Base-by-base conservation (phyloP, 331 rosid genomes). In the Pyrus hybrid region DNA sequence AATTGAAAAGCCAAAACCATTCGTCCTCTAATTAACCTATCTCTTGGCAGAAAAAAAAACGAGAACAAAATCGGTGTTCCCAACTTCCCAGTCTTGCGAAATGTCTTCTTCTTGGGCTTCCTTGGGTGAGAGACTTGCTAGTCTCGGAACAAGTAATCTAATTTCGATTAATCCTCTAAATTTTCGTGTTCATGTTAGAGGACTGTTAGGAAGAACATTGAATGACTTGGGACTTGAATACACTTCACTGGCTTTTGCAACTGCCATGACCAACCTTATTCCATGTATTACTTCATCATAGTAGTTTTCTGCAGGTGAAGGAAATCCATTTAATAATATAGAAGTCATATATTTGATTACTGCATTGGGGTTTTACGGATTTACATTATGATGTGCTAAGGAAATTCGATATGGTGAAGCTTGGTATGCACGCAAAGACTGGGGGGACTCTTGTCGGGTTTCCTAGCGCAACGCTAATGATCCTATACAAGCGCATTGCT, bases 271-370 rank as follows among this genome's bases (percentile, higher is more conserved):
- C 71, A 81, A 76, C 71, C 13, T 61, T 23, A 16, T 61, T 21
- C 85, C 81, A 28, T 77, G 75, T 4, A 45, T 61, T 20, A 41
- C 67, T 72, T 72, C 28, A 25, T 72, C 71, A 66, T 72, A 32
- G 81, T 81, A 22, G 76, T 81, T 23, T 47, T 81, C 6, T 81
- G 63, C 81, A 81, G 79, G 85, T 81, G 18, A 41, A 41, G 47
- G 12, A 41, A 41, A 41, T 41, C 47, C 47, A 26, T 26, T 26
- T 26, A 26, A 26, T 26, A 4, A 41, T 5, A 41, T 41, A 5
- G 47, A 4, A 33, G 5, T 20, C 16, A 33, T 53, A n/a, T 26
- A 10, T 37, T 9, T 10, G 47, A 58, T 23, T 68, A 23, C 8
- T 25, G 8, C 16, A 5, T 37, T 5, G 4, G 45, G 45, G 45